phyloP scores from a whole-genome alignment of 2,329 filamentous ascomycete species.

The Cordyceps cateniannulata region DNA sequence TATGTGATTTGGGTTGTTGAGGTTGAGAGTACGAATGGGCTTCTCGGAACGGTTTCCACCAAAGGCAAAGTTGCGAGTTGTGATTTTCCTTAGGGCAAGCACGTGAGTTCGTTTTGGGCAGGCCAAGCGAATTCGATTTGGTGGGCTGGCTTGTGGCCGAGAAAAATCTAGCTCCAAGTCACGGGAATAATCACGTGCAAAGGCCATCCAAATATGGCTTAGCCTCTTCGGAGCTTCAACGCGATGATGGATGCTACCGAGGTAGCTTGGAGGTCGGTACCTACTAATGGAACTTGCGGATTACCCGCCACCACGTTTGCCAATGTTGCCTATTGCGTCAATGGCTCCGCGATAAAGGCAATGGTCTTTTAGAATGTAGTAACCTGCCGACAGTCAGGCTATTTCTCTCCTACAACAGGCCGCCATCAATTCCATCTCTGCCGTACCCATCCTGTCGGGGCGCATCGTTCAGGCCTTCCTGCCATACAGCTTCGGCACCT shows the following conservation, averaged over 20 bases:
- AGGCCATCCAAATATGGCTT: not conserved
- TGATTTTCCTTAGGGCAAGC: conserved; percentile 38
- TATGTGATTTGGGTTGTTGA: conserved; percentile 30
- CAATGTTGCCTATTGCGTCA: conserved; percentile 2
- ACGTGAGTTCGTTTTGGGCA: conserved; percentile 26
- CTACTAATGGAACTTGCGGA: not conserved
- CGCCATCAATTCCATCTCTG: not conserved
- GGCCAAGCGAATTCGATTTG: conserved; percentile 7
- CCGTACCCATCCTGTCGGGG: not conserved
- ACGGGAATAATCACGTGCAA: conserved; percentile 6
- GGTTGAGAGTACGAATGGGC: conserved; percentile 24
- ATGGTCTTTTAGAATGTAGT: not conserved
- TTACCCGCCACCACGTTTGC: conserved; percentile 1
- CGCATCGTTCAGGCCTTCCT: not conserved
- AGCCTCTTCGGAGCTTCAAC: not conserved
- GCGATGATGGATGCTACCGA: not conserved
- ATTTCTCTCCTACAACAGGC: not conserved
- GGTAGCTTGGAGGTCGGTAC: not conserved
- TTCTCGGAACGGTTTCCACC: conserved; percentile 22
- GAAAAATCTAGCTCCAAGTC: not conserved
- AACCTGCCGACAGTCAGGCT: too few relatives aligned
- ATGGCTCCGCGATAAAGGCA: not conserved
- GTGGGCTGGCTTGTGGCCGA: not conserved
- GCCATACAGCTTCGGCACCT: not conserved
- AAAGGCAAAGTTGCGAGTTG: conserved; percentile 26